Conservation (phyloP, 2,329 filamentous ascomycete species). For the Fusarium sp. region DNA sequence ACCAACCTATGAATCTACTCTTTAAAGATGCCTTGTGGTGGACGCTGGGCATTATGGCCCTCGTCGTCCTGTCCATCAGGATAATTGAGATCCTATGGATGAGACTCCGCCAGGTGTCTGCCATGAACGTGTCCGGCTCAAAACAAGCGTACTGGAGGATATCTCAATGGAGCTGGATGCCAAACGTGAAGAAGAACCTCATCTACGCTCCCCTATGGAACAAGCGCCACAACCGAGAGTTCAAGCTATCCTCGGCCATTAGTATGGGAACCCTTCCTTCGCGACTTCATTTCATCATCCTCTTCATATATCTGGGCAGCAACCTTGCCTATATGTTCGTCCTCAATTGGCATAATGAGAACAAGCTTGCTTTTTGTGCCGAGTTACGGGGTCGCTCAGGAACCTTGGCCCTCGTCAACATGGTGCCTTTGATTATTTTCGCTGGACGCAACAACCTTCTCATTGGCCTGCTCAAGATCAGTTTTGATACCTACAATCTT, state of each 20-base stretch:
- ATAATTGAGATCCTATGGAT: slow-evolving; percentile 66
- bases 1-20: slow-evolving; percentile 68
- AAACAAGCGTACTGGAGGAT: slow-evolving; percentile 71
- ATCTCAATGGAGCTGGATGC: slow-evolving; percentile 71
- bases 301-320: slow-evolving; percentile 68
- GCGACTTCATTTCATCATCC: slow-evolving; percentile 70
- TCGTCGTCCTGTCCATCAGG: slow-evolving; percentile 66
- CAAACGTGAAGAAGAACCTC: slow-evolving; percentile 71
- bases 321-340: slow-evolving; percentile 73
- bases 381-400: slow-evolving; percentile 89
- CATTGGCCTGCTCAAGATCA: slow-evolving; percentile 83
- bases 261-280: slow-evolving; percentile 74
- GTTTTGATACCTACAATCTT: slow-evolving; percentile 95
- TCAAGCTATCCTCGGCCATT: slow-evolving; percentile 70
- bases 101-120: slow-evolving; percentile 69
- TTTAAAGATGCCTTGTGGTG: slow-evolving; percentile 71
- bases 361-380: slow-evolving; percentile 76
- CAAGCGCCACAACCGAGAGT: slow-evolving; percentile 76
- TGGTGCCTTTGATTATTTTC: slow-evolving; percentile 90
- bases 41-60: slow-evolving; percentile 67
- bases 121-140: slow-evolving; percentile 65
- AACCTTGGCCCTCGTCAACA: slow-evolving; percentile 85
- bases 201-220: slow-evolving; percentile 71
- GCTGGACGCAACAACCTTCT: slow-evolving; percentile 94
- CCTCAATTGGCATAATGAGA: slow-evolving; percentile 69